These are phyloP conservation scores for Sphagnum contortum DNA, from an alignment of 225 moss, liverwort and hornwort genomes.

Conservation along the genomic window DNA sequence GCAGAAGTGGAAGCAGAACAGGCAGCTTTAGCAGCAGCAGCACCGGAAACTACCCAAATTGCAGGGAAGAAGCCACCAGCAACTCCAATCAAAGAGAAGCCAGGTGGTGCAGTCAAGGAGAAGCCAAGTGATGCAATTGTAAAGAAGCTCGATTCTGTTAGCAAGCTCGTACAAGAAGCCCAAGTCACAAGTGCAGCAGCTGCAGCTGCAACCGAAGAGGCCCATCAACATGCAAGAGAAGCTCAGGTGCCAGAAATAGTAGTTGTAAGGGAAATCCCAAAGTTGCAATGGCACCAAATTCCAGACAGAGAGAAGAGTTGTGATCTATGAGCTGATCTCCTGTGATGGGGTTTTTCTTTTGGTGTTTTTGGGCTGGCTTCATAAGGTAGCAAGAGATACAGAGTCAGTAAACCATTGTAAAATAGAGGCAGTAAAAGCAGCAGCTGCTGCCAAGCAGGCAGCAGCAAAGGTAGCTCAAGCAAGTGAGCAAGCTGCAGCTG, in stretches of 20 bases:
- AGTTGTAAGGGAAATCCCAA: too few relatives aligned
- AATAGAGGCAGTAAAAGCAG: conserved; percentile 40
- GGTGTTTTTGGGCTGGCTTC: too few relatives aligned
- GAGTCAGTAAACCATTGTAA: conserved; percentile 16
- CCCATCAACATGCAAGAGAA: conserved; percentile 40
- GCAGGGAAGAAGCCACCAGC: conserved; percentile 16
- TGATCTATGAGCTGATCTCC: too few relatives aligned
- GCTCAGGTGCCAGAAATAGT: conserved; percentile 20
- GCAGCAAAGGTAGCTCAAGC: conserved; percentile 25
- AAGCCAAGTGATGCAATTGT: conserved; percentile 36
- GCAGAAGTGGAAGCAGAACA: conserved; percentile 41
- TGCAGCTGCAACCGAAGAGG: conserved; percentile 30
- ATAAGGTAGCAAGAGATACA: conserved; percentile 6
- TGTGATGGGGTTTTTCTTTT: too few relatives aligned
- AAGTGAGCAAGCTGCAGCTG: conserved; percentile 27
- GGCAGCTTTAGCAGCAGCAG: neutral
- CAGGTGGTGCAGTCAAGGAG: neutral
- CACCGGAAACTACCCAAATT: neutral
- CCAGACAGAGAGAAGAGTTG: too few relatives aligned
- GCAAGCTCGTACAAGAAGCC: conserved; percentile 47
- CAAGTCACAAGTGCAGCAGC: conserved; percentile 21
- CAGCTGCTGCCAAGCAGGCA: conserved; percentile 28
- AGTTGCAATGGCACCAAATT: too few relatives aligned
- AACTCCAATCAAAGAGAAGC: conserved; percentile 25
- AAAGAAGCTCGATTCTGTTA: conserved; percentile 58